Conservation (phyloP, 805 yeast species). For the Lipomyces lipofer region DNA sequence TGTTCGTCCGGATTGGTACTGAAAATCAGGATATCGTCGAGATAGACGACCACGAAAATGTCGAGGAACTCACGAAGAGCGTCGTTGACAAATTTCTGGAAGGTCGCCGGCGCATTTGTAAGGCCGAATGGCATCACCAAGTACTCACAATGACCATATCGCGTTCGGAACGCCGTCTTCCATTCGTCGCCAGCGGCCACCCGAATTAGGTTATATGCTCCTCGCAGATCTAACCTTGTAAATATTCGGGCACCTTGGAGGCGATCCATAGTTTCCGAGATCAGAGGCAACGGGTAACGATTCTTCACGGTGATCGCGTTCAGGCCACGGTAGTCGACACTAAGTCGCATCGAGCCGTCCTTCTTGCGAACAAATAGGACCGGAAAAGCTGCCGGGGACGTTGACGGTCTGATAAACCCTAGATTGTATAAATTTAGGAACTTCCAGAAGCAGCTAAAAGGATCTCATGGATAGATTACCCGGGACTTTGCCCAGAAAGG, state of each 20-base stretch:
- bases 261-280: slow-evolving; percentile 14
- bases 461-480: too few species aligned
- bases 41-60: slow-evolving; percentile 22
- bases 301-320: slow-evolving; percentile 30
- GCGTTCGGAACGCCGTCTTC: slow-evolving; percentile 28
- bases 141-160: slow-evolving; percentile 33
- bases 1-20: slow-evolving; percentile 20
- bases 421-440: too few species aligned
- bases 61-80: neutral
- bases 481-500: too few species aligned
- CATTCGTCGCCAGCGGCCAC: slow-evolving; percentile 2
- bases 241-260: slow-evolving; percentile 19
- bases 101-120: slow-evolving; percentile 34
- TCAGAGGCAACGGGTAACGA: slow-evolving; percentile 30
- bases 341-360: slow-evolving; percentile 29
- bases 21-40: slow-evolving; percentile 34
- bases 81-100: slow-evolving; percentile 29
- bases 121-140: slow-evolving; percentile 38
- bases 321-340: slow-evolving; percentile 31
- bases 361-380: slow-evolving; percentile 30
- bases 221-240: slow-evolving; percentile 30
- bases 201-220: slow-evolving; percentile 18
- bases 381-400: slow-evolving; percentile 20
- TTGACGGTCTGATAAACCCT: slow-evolving; percentile 12
- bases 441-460: too few species aligned